phyloP scores from a whole-genome alignment of 257 asterid species.

The Knoxia roxburghii region DNA sequence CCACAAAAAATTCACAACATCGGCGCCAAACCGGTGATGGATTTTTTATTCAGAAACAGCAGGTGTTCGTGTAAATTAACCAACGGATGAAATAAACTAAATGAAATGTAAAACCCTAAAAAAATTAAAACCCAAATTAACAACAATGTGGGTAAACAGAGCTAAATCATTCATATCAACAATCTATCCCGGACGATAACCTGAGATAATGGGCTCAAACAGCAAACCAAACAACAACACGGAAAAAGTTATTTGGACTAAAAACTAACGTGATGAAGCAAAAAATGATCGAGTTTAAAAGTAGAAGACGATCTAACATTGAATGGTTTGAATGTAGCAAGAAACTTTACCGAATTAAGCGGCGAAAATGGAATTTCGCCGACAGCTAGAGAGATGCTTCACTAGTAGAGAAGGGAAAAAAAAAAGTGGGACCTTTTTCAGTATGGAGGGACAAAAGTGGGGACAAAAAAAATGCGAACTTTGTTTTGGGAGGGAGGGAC shows the following conservation, averaged over 20 bases:
- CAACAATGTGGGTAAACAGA: slow-evolving; percentile 1
- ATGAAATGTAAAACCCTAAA: slow-evolving; percentile 2
- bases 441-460: no score
- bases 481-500: no score
- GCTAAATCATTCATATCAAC: neutral
- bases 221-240: neutral
- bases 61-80: neutral
- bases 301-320: no score
- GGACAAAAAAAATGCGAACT: no score
- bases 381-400: no score
- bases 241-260: neutral
- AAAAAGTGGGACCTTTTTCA: no score
- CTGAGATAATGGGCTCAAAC: neutral
- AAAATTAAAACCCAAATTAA: neutral
- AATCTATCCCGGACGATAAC: neutral
- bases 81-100: neutral
- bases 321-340: no score
- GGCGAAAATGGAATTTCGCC: no score
- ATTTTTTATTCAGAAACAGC: neutral
- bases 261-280: no score
- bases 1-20: neutral
- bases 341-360: no score
- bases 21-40: neutral
- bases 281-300: no score
- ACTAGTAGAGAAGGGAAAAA: no score